Evolutionary conservation across 2,329 filamentous ascomycete genomes (phyloP).

Genomic region (Xylariaceae sp.): DNA sequence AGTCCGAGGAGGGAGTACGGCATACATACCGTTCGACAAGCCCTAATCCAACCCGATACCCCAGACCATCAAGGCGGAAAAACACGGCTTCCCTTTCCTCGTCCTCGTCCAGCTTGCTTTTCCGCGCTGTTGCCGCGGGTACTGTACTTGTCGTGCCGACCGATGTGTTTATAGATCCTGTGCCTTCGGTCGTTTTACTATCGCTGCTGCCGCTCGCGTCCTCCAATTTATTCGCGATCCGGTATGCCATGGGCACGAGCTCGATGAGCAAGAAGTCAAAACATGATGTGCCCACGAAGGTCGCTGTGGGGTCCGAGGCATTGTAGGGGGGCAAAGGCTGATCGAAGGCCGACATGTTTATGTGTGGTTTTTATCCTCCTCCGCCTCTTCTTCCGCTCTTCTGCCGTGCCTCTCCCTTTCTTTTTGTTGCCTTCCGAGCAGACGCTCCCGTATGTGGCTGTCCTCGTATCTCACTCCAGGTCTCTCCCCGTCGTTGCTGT

Average conservation of each 20-base stretch:
- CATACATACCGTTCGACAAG: slow-evolving; percentile 74
- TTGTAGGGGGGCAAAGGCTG: slow-evolving; percentile 64
- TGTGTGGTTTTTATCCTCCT: background rate
- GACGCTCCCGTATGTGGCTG: background rate
- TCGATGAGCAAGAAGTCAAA: slow-evolving; percentile 96
- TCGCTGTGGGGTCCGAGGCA: slow-evolving; percentile 67
- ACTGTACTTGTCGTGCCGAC: slow-evolving; percentile 11
- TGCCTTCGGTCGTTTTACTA: slow-evolving; percentile 10
- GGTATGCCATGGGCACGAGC: slow-evolving; percentile 88
- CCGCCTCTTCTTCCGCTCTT: background rate
- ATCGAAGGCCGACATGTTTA: slow-evolving; percentile 59
- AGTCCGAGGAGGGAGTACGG: background rate
- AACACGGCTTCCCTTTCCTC: slow-evolving; percentile 82
- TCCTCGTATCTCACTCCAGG: background rate
- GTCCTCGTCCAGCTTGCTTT: slow-evolving; percentile 61
- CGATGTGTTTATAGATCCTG: slow-evolving; percentile 21
- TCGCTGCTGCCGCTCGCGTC: slow-evolving; percentile 31
- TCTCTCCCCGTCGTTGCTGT: background rate
- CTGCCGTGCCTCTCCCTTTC: background rate
- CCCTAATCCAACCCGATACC: slow-evolving; percentile 89
- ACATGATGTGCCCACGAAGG: slow-evolving; percentile 76
- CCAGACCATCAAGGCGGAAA: slow-evolving; percentile 75
- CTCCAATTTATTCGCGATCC: slow-evolving; percentile 71
- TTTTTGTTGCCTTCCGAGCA: background rate
- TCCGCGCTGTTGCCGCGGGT: slow-evolving; percentile 4